Base-by-base conservation (phyloP, 2,329 filamentous ascomycete genomes). In the Penicillium aurantiogriseum region DNA sequence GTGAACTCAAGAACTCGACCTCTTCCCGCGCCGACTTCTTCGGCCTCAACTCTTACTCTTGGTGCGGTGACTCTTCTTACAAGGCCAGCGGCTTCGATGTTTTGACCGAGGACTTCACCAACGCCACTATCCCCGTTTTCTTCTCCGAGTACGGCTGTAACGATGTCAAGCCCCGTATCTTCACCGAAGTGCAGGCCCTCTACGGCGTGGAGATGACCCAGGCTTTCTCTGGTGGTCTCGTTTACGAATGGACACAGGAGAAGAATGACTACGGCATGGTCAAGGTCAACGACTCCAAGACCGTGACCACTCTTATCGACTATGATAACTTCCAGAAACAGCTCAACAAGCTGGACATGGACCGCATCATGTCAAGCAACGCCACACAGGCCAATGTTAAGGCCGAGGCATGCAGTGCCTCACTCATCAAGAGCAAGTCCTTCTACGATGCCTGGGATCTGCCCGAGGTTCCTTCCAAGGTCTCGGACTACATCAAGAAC, bases 371-470 rank as follows among this genome's bases (percentile, higher is more conserved):
- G 76, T 79, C 81, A 49, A 77, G 83, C 64, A 85, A 88, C 73
- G 78, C 84, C 15, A 77, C 81, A 50, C 82, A 81, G 58, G 82
- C 81, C 31, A 73, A 76, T 35, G 77, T 83, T 58, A 76, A 79
- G 38, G 75, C 89, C 3, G 87, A 89, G 35, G 79, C 76, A 56
- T 97, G 93, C 80, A 78, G 77, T 61, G 58, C 80, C 33, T 82
- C 79, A 59, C 80, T 96, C 53, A 92, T 97, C 76, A 82, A 80
- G 62, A 77, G 82, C 58, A 61, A 66, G 35, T 83, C 81, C 60
- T 96, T 96, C 80, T 84, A 83, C 75, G 87, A 79, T 73, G 88
- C 91, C 80, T 97, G 96, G 79, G 88, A 87, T 45, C 79, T 96
- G 56, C 92, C 89, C 47, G 76, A 69, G 4, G 80, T 85, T 6